Base-by-base conservation (phyloP, 257 asterid species). In the Hygrophila difformis region DNA sequence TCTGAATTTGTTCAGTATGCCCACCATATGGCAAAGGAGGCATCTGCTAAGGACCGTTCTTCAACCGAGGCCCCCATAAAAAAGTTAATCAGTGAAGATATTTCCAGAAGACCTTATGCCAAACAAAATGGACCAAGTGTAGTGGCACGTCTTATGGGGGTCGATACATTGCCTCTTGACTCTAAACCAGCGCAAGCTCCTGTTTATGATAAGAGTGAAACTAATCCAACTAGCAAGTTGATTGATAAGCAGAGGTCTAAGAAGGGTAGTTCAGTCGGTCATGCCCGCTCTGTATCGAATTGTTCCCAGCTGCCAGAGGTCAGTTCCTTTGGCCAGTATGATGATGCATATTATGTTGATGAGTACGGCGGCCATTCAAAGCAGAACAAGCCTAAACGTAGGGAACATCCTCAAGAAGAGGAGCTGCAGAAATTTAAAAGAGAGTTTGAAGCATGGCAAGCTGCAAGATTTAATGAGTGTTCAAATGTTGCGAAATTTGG, bases 61-160 rank as follows among this genome's bases (percentile, higher is more conserved):
- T 66, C 68, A 19, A 22, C 46, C 12, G 87, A 70, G 77, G 82
- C 82, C 64, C 87, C 93, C 61, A 80, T 76, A n/a, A 86, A 74
- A 74, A 82, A 72, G 73, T 67, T 85, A 53, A 76, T 86, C 54
- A 54, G 70, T 33, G 78, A 80, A 65, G 99, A 91, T 56, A 68
- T 73, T 65, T 70, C 75, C 19, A 59, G 51, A 53, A 76, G 68
- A 63, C 70, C 74, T 52, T 59, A 59, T 56, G 39, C 56, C 58
- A 77, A 65, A 59, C 74, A 68, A 20, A 89, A 62, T 51, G 61
- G 74, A 49, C 94, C 93, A 19, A 78, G 98, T 57, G 83, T 82
- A 22, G 87, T 91, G 63, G 99, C 97, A 51, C 99, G 99, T 59
- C 78, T 91, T 20, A 91, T 91, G 99, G 99, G 99, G 48, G 94